Base-by-base conservation (phyloP, 192 early-diverging fungal genomes). In the Podochytrium sp. region DNA sequence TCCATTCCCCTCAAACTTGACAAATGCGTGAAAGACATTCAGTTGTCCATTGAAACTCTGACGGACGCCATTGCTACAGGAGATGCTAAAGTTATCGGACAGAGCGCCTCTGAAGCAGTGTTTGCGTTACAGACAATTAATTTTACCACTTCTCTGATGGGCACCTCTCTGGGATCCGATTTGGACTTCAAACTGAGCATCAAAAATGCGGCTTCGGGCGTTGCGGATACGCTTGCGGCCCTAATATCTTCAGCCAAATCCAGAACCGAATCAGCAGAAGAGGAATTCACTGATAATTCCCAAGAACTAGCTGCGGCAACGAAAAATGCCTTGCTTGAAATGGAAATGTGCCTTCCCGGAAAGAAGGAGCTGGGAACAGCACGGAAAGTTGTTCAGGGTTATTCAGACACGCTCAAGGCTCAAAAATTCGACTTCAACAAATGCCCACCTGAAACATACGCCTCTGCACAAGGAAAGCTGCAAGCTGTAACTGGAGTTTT, bases 41-140 rank as follows among this genome's bases (percentile, higher is more conserved):
- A 78, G 23, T 35, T 16, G 18, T 80, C 76, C 20, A 78, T 86
- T 33, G 52, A 62, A 7, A 68, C 78, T 7, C 20, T 86, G 1
- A 64, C 53, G 18, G 53, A 67, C 25, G 79, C 79, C 0, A 75
- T 75, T 27, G 40, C 53, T 4, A 49, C 76, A 53, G 51, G 79
- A 4, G 76, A 80, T 42, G 80, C 78, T 33, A 77, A 70, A 56
- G 43, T 35, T 3, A 61, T 81, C 0, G 76, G 83, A 23, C 53
- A 53, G 5, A 82, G 81, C 7, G 84, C 81, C 3, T 75, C 81
- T 12, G 81, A 85, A 51, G 73, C 83, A 41, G 79, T 83, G 0
- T 43, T 65, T 2, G 78, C 76, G 2, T 62, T 86, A 20, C 83
- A 86, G 55, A 38, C 72, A 4, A 52, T 86, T 2, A 42, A 66